phyloP scores from a whole-genome alignment of 208 protist species.

The Acanthamoeba lenticulata region DNA sequence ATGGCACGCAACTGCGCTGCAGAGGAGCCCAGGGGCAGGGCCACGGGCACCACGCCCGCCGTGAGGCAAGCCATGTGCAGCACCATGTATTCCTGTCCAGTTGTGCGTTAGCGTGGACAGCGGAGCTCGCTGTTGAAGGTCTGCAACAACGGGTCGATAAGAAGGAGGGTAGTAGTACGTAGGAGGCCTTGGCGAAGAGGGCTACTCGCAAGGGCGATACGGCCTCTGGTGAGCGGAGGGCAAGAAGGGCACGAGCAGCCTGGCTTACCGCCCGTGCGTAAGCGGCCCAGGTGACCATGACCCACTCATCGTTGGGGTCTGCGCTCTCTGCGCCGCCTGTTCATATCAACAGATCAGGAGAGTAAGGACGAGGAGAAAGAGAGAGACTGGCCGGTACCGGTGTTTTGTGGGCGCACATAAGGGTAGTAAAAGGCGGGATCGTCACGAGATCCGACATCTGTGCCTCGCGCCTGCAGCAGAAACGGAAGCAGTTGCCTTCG shows the following conservation, averaged over 20 bases:
- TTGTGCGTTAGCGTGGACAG: neutral
- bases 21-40: neutral
- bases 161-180: neutral
- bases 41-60: neutral
- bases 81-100: neutral
- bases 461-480: conserved; percentile 7
- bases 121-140: no score
- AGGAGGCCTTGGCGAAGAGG: neutral
- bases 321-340: neutral
- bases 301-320: neutral
- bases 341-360: neutral
- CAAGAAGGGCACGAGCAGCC: neutral
- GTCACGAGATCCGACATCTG: neutral
- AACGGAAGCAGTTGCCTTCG: neutral
- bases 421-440: conserved; percentile 10
- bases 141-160: no score
- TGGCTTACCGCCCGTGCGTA: neutral
- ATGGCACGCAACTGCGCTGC: neutral
- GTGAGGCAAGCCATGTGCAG: conserved; percentile 16
- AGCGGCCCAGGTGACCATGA: neutral
- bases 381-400: neutral
- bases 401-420: no score
- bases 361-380: neutral
- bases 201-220: neutral
- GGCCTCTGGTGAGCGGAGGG: neutral